Evolutionary conservation across 2,329 filamentous ascomycete species (phyloP), one percentile per base, ranked within the genome.

Genomic region (Ceratocystis huliohia): DNA sequence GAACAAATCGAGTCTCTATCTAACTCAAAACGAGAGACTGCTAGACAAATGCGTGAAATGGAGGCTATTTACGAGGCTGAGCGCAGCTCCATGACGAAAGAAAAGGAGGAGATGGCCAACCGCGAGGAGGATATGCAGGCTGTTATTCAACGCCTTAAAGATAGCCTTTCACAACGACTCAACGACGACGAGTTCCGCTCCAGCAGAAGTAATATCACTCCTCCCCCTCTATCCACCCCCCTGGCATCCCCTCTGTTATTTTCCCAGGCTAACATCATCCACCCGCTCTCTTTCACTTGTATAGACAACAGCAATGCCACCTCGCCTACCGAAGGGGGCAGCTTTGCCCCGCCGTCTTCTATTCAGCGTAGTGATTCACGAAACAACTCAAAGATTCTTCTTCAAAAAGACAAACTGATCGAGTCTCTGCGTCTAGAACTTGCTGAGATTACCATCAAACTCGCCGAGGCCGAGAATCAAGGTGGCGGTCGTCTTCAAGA

Each of bases 381-480:
- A 69, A 95, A 89, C 74, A 93, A 88, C 76, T 95, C 91, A 15
- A 95, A 93, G 75, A 81, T 96, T 64, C 83, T 97, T 63, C 82
- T 95, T 71, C 92, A 97, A 75, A 99, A 97, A 75, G 94, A 99
- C 77, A 94, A 95, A 77, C 80, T 96, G 68, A 97, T 99, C 71
- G 93, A 97, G 75, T 91, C 88, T 10, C 80, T 99, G 69, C 85
- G 93, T 66, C 83, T 97, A 30, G 94, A 99, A 75, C 82, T 99
- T 62, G 93, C 94, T 56, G 94, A 97, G 75, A 88, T 90, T 25
- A 92, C 97, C 75, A 95, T 96, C 77, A 96, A 96, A 76, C 81
- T 96, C 30, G 88, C 96, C 33, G 93, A 97, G 75, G 86, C 94
- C 65, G 92, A 97, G 76, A 96, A 96, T 74, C 86, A 89, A 75